Conservation (phyloP, 2,329 filamentous ascomycete genomes). For the Monilinia aucupariae region DNA sequence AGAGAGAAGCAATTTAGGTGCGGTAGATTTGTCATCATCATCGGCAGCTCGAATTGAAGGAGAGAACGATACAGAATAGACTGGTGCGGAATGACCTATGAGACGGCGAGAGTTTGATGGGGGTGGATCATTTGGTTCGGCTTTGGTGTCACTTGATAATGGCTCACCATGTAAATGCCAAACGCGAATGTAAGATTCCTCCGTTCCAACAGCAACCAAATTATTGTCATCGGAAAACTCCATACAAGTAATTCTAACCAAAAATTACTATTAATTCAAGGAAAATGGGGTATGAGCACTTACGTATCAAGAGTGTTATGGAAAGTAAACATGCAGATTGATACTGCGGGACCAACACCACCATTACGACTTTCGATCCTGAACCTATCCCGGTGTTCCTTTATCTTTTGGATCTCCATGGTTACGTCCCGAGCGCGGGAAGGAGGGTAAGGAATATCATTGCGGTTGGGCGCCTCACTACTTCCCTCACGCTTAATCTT, state of each 20-base stretch:
- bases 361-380: slow-evolving; percentile 79
- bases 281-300: slow-evolving; percentile 34
- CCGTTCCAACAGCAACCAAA: slow-evolving; percentile 81
- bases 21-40: slow-evolving; percentile 41
- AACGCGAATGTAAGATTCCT: slow-evolving; percentile 91
- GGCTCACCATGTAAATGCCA: slow-evolving; percentile 87
- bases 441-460: slow-evolving; percentile 79
- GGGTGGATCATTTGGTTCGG: slow-evolving; percentile 56
- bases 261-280: slow-evolving; percentile 18
- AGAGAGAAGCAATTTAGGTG: slow-evolving; percentile 75
- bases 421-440: slow-evolving; percentile 85
- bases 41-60: slow-evolving; percentile 33
- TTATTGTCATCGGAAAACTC: slow-evolving; percentile 91
- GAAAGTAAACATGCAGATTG: slow-evolving; percentile 96
- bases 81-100: slow-evolving; percentile 83
- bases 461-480: slow-evolving; percentile 71
- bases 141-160: slow-evolving; percentile 61
- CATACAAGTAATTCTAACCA: slow-evolving; percentile 72
- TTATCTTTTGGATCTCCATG: slow-evolving; percentile 89
- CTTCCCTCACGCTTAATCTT: slow-evolving; percentile 86
- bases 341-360: slow-evolving; percentile 75
- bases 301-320: slow-evolving; percentile 92
- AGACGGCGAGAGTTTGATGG: slow-evolving; percentile 67
- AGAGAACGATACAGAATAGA: slow-evolving; percentile 87
- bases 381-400: slow-evolving; percentile 88